Evolutionary conservation across 2,329 filamentous ascomycete species (phyloP).

Genomic region (Fragosphaeria purpurea): DNA sequence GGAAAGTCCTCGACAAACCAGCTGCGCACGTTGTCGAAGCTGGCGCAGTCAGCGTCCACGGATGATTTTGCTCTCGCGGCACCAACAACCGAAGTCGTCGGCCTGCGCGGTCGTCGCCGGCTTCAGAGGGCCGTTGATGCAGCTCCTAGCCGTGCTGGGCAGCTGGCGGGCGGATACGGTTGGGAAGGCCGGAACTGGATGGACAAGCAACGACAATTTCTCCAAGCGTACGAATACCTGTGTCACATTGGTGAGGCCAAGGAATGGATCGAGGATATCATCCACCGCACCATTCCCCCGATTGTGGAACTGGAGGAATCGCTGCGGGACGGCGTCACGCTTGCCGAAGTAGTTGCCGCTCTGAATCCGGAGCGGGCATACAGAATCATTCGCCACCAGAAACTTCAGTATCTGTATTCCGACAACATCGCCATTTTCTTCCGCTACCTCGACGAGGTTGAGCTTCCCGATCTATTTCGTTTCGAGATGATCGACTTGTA

Average conservation of each 20-base stretch:
- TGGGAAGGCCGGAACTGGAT: constrained; percentile 93
- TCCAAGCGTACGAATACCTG: constrained; percentile 96
- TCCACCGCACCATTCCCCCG: constrained; percentile 73
- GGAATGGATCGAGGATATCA: constrained; percentile 94
- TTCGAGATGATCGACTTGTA: constrained; percentile 97
- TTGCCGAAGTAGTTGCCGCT: constrained; percentile 87
- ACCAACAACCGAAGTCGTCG: constrained; percentile 74
- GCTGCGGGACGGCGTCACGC: constrained; percentile 80
- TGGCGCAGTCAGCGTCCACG: constrained; percentile 63
- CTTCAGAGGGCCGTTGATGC: constrained; percentile 62
- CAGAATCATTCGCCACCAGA: constrained; percentile 76
- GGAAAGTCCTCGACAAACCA: constrained; percentile 86
- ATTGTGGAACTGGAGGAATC: constrained; percentile 93
- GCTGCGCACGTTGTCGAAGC: constrained; percentile 73
- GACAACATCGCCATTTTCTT: constrained; percentile 98
- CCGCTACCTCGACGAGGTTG: constrained; percentile 80
- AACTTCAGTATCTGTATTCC: constrained; percentile 87
- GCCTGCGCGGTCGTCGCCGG: constrained; percentile 72
- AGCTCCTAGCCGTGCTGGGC: constrained; percentile 35
- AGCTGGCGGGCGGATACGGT: constrained; percentile 43
- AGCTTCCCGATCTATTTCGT: constrained; percentile 87
- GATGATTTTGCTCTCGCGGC: constrained; percentile 75
- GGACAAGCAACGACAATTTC: constrained; percentile 94
- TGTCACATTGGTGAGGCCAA: constrained; percentile 98
- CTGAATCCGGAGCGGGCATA: constrained; percentile 67